Evolutionary conservation across 2,329 filamentous ascomycete genomes (phyloP), one percentile per base, ranked within the genome.

Genomic region (Rhynchosporium graminicola): DNA sequence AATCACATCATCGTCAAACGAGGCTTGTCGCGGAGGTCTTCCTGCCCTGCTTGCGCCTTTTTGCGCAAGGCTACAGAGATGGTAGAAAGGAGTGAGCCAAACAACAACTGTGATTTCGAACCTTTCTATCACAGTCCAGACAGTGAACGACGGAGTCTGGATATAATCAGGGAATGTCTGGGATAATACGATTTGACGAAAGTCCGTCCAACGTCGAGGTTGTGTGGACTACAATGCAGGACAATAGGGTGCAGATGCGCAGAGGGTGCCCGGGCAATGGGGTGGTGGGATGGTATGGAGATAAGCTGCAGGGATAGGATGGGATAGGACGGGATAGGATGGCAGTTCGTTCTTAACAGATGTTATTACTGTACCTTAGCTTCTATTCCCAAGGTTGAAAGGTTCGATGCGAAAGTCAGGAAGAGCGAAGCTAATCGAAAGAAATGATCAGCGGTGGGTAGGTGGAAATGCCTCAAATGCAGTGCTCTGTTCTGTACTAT

Each of bases 1-100:
- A 61, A 57, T 54, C 64, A 54, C 68, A 70, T 65, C 71, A 70
- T 71, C 65, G 43, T 69, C 62, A 59, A 20, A 55, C 40, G 55
- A 28, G 13, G 15, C 36, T 43, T 33, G 29, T n/a, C 13, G 59
- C 54, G 26, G 38, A 40, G 26, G 58, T 46, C 57, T 50, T 59
- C 43, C 43, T 26, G n/a, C 43, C n/a, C 26, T 46, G n/a, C n/a
- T 43, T 4, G 40, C 40, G n/a, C 20, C 33, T 29, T 20, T 38
- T 28, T 8, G 4, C n/a, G n/a, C 45, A 15, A 28, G 33, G n/a
- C 33, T 26, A 40, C n/a, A 52, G 50, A n/a, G 8, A n/a, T 20
- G 20, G n/a, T 20, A 38, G n/a, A 38, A 13, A 52, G 38, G 33
- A 38, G 3, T 52, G 33, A 33, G 6, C 31, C 2, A 51, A 15